Conservation (phyloP, 1,139 yeast genomes). For the Candida tetrigidarum region DNA sequence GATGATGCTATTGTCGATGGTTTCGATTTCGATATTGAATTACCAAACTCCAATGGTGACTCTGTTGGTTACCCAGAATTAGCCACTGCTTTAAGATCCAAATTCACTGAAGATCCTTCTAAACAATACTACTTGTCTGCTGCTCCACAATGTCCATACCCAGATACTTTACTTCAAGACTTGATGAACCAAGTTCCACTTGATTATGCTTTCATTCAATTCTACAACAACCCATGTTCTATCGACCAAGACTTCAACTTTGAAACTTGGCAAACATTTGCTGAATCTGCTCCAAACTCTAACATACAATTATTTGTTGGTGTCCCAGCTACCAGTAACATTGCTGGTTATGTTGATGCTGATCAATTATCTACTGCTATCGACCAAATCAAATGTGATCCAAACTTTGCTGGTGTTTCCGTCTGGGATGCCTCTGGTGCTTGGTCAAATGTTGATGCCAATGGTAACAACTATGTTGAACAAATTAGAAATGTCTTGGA, state of each 20-base stretch:
- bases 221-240: constrained; percentile 87
- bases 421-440: constrained; percentile 94
- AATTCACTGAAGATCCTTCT: constrained; percentile 55
- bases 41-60: constrained; percentile 30
- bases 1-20: constrained; percentile 51
- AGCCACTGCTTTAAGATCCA: constrained; percentile 61
- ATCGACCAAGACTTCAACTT: constrained; percentile 69
- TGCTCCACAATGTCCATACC: constrained; percentile 94
- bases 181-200: constrained; percentile 62
- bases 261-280: constrained; percentile 81
- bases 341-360: constrained; percentile 17
- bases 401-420: constrained; percentile 80
- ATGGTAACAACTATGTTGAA: constrained; percentile 18
- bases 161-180: constrained; percentile 82
- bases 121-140: constrained; percentile 79
- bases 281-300: constrained; percentile 34
- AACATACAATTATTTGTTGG: constrained; percentile 40
- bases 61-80: constrained; percentile 65
- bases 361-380: constrained; percentile 23
- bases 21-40: constrained; percentile 47
- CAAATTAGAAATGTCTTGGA: constrained; percentile 19
- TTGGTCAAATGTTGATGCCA: constrained; percentile 49
- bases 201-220: constrained; percentile 90
- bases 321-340: constrained; percentile 17
- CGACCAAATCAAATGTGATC: constrained; percentile 39